A percentile compares a stretch with the other conserved stretches of the same genome.
Conservation (phyloP, 176 grass and related monocot species). For the Urochloa ruziziensis region DNA sequence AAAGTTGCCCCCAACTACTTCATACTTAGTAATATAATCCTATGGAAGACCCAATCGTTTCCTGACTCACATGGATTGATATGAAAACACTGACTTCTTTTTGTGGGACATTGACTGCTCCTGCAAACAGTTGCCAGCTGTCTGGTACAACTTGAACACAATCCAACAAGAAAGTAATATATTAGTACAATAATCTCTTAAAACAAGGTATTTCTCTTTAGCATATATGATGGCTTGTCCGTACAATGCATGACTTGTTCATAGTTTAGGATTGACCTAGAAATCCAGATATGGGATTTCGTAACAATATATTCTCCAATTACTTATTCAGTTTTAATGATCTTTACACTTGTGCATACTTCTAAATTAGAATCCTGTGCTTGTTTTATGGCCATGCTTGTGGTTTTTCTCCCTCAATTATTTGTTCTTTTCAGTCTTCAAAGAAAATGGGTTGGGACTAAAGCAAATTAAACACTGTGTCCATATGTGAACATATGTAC, state of each 20-base stretch:
- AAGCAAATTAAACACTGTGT: too few relatives aligned
- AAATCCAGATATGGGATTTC: background rate
- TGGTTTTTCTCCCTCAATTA: too few relatives aligned
- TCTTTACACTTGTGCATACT: background rate
- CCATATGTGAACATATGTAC: too few relatives aligned
- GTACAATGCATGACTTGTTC: background rate
- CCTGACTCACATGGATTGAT: background rate
- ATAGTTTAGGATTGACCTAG: background rate
- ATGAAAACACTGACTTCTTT: background rate
- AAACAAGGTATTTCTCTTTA: background rate
- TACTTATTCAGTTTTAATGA: background rate
- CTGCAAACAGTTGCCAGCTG: background rate
- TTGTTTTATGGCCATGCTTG: too few relatives aligned
- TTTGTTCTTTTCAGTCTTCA: too few relatives aligned
- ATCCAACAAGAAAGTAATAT: background rate
- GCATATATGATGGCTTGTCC: background rate
- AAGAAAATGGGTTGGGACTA: too few relatives aligned
- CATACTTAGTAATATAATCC: background rate
- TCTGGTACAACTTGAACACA: background rate
- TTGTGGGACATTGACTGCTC: background rate
- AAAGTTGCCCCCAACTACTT: background rate
- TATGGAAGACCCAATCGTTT: background rate
- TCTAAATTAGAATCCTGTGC: background rate
- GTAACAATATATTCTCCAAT: background rate
- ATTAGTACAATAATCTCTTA: background rate